Base-by-base conservation (phyloP, 208 protist genomes). In the Angomonas deanei region DNA sequence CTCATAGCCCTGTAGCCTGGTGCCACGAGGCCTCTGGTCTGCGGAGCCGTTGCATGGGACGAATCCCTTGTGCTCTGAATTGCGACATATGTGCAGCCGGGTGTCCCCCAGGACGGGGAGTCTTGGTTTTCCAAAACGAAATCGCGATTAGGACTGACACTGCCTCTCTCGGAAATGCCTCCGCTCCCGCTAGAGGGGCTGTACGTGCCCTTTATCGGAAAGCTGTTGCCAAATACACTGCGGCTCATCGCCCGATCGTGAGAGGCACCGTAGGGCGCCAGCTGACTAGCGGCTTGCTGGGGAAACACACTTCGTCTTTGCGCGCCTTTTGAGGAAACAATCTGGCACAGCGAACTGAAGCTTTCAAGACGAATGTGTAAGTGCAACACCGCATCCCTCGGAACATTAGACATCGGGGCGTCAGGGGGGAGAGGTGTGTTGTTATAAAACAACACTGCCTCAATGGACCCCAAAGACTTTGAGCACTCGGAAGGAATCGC, bases 391-490 rank as follows among this genome's bases (percentile, higher is more conserved):
- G 47, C 47, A 53, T n/a, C 47, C 8, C 47, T 15, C 6, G 47
- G 47, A 28, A 53, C 47, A n/a, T 6, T 26, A n/a, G n/a, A 28
- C 47, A 53, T 53, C 8, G 47, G 21, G 19, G 23, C 23, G 19
- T 53, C 47, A n/a, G 47, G 19, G 8, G 47, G n/a, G 8, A 53
- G 23, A 11, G 47, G 47, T 11, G 6, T 17, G 23, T 53, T 53
- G 21, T 53, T 26, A 26, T 26, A 53, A n/a, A 53, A 53, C 47
- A 53, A 26, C 5, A 53, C 47, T 8, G 47, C 47, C 23, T 53
- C n/a, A 53, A 53, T 53, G 8, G 47, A 23, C n/a, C 47, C 47
- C 8, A 53, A n/a, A n/a, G 47, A 5, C 47, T 53, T 53, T 24
- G 21, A 53, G 11, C 11, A 26, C 47, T 53, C 47, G 8, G 23